phyloP scores from a whole-genome alignment of 2,329 filamentous ascomycete genomes.

The Trichoderma sp. region DNA sequence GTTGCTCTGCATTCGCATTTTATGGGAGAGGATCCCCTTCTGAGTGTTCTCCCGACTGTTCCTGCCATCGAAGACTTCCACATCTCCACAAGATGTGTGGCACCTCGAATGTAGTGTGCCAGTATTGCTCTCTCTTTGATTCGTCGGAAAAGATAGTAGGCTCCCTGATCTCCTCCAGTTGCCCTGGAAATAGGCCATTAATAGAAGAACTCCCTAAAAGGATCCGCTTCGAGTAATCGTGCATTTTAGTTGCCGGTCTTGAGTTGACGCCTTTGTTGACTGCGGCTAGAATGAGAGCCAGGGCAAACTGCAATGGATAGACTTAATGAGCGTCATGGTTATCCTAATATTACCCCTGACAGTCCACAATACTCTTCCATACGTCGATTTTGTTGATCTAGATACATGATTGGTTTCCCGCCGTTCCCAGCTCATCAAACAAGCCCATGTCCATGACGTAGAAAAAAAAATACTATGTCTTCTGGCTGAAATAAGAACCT shows the following conservation, averaged over 20 bases:
- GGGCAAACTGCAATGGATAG: not conserved
- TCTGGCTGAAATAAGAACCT: not conserved
- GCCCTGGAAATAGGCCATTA: not conserved
- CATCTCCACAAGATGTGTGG: not conserved
- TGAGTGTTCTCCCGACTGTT: not conserved
- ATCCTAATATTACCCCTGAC: not conserved
- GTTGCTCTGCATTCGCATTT: not conserved
- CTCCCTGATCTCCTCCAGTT: not conserved
- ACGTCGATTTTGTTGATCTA: not conserved
- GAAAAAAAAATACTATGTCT: not conserved
- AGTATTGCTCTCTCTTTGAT: not conserved
- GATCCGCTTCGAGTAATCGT: not conserved
- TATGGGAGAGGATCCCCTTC: not conserved
- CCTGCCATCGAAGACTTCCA: rapidly evolving
- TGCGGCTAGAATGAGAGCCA: not conserved
- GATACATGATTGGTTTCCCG: rapidly evolving
- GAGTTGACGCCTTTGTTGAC: not conserved
- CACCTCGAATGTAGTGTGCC: not conserved
- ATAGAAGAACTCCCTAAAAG: not conserved
- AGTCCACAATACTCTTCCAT: not conserved
- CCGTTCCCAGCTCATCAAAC: not conserved
- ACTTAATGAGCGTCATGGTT: not conserved
- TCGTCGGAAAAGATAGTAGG: not conserved
- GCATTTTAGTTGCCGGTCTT: not conserved
- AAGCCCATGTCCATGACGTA: not conserved